phyloP scores from a whole-genome alignment of 2,329 filamentous ascomycete genomes.

The Biscogniauxia sp. region DNA sequence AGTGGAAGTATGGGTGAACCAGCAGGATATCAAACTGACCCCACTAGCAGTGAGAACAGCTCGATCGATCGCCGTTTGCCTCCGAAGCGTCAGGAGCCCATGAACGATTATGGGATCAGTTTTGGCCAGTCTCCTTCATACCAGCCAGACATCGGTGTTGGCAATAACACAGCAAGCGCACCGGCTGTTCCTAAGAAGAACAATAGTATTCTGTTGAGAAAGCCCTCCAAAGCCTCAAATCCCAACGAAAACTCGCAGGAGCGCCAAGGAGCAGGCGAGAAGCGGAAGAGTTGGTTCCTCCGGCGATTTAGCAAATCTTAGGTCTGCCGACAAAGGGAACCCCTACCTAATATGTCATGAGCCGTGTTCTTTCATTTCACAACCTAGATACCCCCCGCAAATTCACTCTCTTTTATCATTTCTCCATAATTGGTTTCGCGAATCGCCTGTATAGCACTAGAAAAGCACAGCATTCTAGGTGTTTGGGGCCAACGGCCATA shows the following conservation, averaged over 20 bases:
- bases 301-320: conserved; percentile 70
- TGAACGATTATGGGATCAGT: conserved; percentile 65
- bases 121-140: conserved; percentile 45
- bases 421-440: not conserved
- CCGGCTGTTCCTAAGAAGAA: conserved; percentile 36
- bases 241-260: conserved; percentile 25
- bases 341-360: conserved; percentile 9
- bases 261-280: conserved; percentile 50
- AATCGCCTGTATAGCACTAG: conserved; percentile 12
- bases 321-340: conserved; percentile 7
- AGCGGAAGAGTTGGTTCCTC: conserved; percentile 89
- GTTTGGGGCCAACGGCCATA: conserved; percentile 7
- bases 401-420: conserved; percentile 6
- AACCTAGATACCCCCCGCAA: conserved; percentile 19
- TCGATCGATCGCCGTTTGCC: conserved; percentile 74
- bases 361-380: conserved; percentile 15
- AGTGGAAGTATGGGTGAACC: conserved; percentile 72
- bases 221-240: conserved; percentile 25
- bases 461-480: conserved; percentile 6
- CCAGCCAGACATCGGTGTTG: conserved; percentile 38
- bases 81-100: conserved; percentile 51
- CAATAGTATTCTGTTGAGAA: conserved; percentile 25
- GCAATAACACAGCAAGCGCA: conserved; percentile 15
- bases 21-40: conserved; percentile 79
- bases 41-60: conserved; percentile 84